Evolutionary conservation across 352 stramenopile genomes (phyloP).

Genomic region (Phytophthora fragariae): DNA sequence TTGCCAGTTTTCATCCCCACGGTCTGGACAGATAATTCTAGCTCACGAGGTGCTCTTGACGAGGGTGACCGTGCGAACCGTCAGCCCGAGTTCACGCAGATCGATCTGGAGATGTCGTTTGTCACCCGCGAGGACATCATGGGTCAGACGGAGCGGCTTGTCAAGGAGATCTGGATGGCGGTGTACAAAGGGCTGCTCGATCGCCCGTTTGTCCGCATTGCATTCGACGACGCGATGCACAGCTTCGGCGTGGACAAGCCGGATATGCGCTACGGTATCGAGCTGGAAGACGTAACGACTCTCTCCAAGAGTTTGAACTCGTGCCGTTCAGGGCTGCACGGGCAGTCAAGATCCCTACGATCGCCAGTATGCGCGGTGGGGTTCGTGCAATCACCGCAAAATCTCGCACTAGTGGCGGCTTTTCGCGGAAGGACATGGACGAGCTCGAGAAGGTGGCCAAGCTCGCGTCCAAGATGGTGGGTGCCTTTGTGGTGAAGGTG

Average conservation of each 20-base stretch:
- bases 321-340: constrained; percentile 52
- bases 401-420: constrained; percentile 49
- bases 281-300: constrained; percentile 62
- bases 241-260: constrained; percentile 88
- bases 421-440: constrained; percentile 82
- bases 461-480: constrained; percentile 41
- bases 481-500: constrained; percentile 69
- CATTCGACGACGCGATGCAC: constrained; percentile 78
- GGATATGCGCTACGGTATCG: constrained; percentile 80
- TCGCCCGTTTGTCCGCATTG: constrained; percentile 69
- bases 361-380: constrained; percentile 39
- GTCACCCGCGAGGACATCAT: constrained; percentile 80
- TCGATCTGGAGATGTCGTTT: constrained; percentile 93
- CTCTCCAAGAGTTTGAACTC: constrained; percentile 52
- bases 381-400: constrained; percentile 83
- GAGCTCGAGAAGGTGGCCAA: constrained; percentile 66
- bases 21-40: constrained; percentile 92
- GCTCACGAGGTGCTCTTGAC: constrained; percentile 89
- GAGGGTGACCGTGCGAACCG: constrained; percentile 88
- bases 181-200: constrained; percentile 53
- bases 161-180: constrained; percentile 70
- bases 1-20: too few relatives aligned
- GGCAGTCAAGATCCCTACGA: constrained; percentile 22
- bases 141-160: constrained; percentile 73
- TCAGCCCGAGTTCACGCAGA: constrained; percentile 92